Evolutionary conservation across 805 yeast genomes (phyloP).

Genomic region (Wickerhamomyces ciferrii): DNA sequence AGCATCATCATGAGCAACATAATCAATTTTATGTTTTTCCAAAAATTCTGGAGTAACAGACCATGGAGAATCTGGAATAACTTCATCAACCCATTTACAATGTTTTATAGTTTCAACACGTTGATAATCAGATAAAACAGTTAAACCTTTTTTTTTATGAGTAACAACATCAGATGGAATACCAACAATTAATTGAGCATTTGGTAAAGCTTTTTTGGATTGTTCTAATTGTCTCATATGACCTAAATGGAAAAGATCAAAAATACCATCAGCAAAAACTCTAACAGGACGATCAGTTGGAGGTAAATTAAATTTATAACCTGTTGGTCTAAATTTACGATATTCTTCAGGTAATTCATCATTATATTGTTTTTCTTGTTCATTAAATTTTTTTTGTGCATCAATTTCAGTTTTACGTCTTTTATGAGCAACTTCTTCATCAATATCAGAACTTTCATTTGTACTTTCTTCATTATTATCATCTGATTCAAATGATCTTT

Average conservation of each 20-base stretch:
- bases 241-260: constrained; percentile 93
- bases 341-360: constrained; percentile 61
- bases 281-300: constrained; percentile 83
- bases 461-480: constrained; percentile 3
- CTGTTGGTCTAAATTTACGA: constrained; percentile 74
- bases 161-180: constrained; percentile 88
- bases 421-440: constrained; percentile 9
- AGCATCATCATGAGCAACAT: constrained; percentile 95
- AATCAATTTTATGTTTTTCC: constrained; percentile 77
- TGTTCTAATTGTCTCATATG: constrained; percentile 98
- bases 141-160: constrained; percentile 87
- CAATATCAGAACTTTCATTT: constrained; percentile 1
- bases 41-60: constrained; percentile 80
- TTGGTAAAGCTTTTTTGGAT: constrained; percentile 86
- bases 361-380: constrained; percentile 56
- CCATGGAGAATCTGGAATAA: constrained; percentile 94
- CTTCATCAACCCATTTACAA: constrained; percentile 98
- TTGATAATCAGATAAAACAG: constrained; percentile 84
- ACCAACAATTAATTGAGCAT: constrained; percentile 84
- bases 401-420: constrained; percentile 21
- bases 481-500: constrained; percentile 12
- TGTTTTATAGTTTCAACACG: constrained; percentile 88
- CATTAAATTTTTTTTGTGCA: constrained; percentile 23
- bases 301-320: constrained; percentile 75
- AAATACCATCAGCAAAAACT: constrained; percentile 97